Evolutionary conservation across 2,329 filamentous ascomycete species (phyloP).

Genomic region (Aspergillus ruber): DNA sequence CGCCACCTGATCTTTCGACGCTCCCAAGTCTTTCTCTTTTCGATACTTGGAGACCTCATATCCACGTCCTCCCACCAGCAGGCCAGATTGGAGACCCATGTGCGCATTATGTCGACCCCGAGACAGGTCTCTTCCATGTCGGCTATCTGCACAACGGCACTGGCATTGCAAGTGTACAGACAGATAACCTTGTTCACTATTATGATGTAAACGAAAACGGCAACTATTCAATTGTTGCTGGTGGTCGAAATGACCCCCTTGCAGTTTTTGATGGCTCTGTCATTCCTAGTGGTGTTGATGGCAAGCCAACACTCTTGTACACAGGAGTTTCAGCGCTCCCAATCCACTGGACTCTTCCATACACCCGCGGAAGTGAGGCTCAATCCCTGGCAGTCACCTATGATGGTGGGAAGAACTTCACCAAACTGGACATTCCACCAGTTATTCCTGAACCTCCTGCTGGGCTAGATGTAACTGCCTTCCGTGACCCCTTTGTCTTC

Average conservation of each 20-base stretch:
- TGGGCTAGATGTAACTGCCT: conserved; percentile 12
- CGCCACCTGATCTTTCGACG: conserved; percentile 12
- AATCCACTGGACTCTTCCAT: conserved; percentile 41
- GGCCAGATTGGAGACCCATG: conserved; percentile 15
- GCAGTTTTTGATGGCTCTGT: conserved; percentile 14
- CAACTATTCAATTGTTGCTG: conserved; percentile 7
- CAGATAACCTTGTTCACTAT: conserved; percentile 12
- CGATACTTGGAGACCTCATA: conserved; percentile 13
- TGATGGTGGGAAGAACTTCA: conserved; percentile 44
- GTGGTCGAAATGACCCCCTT: conserved; percentile 12
- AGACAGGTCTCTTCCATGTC: conserved; percentile 14
- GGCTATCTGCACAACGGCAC: conserved; percentile 12
- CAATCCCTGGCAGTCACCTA: conserved; percentile 41
- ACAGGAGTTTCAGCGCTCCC: conserved; percentile 43
- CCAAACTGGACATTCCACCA: conserved; percentile 42
- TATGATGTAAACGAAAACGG: conserved; percentile 9
- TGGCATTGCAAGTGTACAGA: conserved; percentile 9
- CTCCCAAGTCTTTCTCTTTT: conserved; percentile 9
- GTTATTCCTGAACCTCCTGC: conserved; percentile 29
- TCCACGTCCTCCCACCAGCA: conserved; percentile 11
- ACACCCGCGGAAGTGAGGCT: conserved; percentile 40
- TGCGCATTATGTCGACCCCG: conserved; percentile 12
- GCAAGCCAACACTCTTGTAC: conserved; percentile 43
- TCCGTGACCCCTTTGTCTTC: conserved; percentile 16
- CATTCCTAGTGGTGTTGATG: conserved; percentile 25